Evolutionary conservation across 805 yeast genomes (phyloP), one percentile per base, ranked within the genome.

Genomic region (Priceomyces melissophilus): DNA sequence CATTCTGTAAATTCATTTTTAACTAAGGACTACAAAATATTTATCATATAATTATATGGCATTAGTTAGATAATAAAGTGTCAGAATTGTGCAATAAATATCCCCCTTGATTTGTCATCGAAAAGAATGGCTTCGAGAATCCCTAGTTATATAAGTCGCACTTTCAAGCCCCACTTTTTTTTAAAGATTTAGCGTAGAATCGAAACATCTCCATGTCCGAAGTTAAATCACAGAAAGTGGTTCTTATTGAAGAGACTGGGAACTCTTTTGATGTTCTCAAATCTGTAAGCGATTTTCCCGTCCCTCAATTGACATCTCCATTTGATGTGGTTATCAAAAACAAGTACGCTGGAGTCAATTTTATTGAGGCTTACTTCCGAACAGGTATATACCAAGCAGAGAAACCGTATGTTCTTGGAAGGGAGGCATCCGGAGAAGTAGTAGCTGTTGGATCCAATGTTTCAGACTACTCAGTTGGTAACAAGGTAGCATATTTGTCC

Each of bases 361-460:
- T 77, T 67, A 84, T 88, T 48, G 97, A 90, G 54, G 70, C 80
- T 3, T 90, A 89, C 63, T 87, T 85, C 68, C 76, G 96, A 55
- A 75, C 67, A 38, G 96, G 96, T 3, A 53, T 84, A 4, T 90
- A 90, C 55, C 84, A 87, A 6, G 53, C 69, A 10, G 57, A 64
- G 36, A 46, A 54, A 26, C 97, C 98, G 0, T 73, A 69, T 46
- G 63, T 78, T 20, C 67, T 85, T 26, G 96, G 96, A 17, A 71
- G 88, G 44, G 87, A 81, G 52, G 91, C 87, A 2, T 61, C 79
- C 15, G 95, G 96, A 30, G 75, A 61, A 12, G 77, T 88, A 35
- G 88, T 73, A 28, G 76, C 80, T 4, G 75, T 76, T 14, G 95
- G 96, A 23, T 53, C 62, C 1, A 60, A 71, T 1, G 91, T 84